Evolutionary conservation across 2,329 filamentous ascomycete species (phyloP).

Genomic region (Pseudocercospora fijiensis): DNA sequence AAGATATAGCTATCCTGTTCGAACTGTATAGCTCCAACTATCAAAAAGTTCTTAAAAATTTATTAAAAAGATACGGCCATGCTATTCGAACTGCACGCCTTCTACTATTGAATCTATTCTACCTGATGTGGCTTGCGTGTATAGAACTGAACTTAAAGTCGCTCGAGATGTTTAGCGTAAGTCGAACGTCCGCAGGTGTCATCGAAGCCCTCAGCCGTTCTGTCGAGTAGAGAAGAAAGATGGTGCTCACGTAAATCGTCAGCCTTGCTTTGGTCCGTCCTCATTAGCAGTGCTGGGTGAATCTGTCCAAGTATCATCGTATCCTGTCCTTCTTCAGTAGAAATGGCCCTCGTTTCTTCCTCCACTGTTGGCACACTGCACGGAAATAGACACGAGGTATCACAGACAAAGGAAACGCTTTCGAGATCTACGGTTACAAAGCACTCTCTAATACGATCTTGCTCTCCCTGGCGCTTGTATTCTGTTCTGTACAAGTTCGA

Average conservation of each 20-base stretch:
- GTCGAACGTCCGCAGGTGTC: too few relatives aligned
- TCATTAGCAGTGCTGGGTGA: neutral
- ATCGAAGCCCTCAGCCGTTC: too few relatives aligned
- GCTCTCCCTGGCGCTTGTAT: slow-evolving; percentile 30
- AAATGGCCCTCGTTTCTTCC: neutral
- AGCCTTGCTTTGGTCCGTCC: neutral
- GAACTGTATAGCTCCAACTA: too few relatives aligned
- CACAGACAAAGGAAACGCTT: slow-evolving; percentile 31
- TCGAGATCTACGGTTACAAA: slow-evolving; percentile 32
- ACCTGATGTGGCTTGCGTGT: too few relatives aligned
- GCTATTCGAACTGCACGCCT: too few relatives aligned
- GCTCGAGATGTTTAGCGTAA: too few relatives aligned
- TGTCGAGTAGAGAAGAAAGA: neutral
- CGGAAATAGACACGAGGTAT: neutral
- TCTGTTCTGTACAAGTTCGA: slow-evolving; percentile 30
- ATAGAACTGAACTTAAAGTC: too few relatives aligned
- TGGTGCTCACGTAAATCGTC: neutral
- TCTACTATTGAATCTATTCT: too few relatives aligned
- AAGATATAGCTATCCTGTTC: too few relatives aligned
- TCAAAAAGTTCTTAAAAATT: too few relatives aligned
- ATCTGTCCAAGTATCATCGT: neutral
- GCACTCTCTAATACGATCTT: slow-evolving; percentile 24
- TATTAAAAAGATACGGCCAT: too few relatives aligned
- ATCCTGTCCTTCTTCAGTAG: neutral
- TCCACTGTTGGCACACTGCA: neutral